These are phyloP conservation scores for Epichloe gansuensis DNA, from an alignment of 2,329 filamentous ascomycete genomes.

Conservation along the genomic window DNA sequence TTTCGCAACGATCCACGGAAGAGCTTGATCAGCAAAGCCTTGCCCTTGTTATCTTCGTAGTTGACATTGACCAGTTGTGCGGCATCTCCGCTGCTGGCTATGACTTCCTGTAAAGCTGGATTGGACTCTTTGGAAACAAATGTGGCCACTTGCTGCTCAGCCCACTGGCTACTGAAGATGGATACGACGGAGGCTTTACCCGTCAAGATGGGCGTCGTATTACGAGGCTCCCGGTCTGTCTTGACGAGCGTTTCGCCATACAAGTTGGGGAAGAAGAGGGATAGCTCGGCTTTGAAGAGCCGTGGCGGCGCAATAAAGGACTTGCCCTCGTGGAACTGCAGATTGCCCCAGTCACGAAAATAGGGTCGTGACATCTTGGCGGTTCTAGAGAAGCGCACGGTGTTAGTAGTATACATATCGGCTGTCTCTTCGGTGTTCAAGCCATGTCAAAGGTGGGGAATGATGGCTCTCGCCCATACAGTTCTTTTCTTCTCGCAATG, in stretches of 20 bases:
- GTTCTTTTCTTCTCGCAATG: slow-evolving; percentile 56
- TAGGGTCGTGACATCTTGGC: slow-evolving; percentile 74
- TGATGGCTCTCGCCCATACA: slow-evolving; percentile 39
- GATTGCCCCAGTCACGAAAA: slow-evolving; percentile 88
- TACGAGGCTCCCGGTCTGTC: slow-evolving; percentile 32
- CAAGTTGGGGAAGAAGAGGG: slow-evolving; percentile 90
- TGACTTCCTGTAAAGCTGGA: slow-evolving; percentile 49
- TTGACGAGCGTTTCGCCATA: slow-evolving; percentile 63
- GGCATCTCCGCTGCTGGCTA: slow-evolving; percentile 38
- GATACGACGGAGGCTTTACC: slow-evolving; percentile 68
- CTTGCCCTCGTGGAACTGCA: slow-evolving; percentile 75
- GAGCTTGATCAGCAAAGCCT: slow-evolving; percentile 43
- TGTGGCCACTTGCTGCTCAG: slow-evolving; percentile 61
- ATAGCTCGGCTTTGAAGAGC: slow-evolving; percentile 70
- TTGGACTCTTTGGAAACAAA: slow-evolving; percentile 58
- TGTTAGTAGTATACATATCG: slow-evolving; percentile 6
- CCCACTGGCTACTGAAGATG: slow-evolving; percentile 77
- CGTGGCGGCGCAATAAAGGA: slow-evolving; percentile 75
- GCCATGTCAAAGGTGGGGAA: neutral
- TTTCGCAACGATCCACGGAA: slow-evolving; percentile 42
- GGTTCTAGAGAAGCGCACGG: slow-evolving; percentile 36
- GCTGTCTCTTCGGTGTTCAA: neutral
- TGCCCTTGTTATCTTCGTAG: slow-evolving; percentile 67
- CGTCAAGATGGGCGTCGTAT: slow-evolving; percentile 64
- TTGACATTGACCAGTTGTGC: slow-evolving; percentile 81